Evolutionary conservation across 2,329 filamentous ascomycete species (phyloP).

Genomic region (Pseudogymnoascus sp.): DNA sequence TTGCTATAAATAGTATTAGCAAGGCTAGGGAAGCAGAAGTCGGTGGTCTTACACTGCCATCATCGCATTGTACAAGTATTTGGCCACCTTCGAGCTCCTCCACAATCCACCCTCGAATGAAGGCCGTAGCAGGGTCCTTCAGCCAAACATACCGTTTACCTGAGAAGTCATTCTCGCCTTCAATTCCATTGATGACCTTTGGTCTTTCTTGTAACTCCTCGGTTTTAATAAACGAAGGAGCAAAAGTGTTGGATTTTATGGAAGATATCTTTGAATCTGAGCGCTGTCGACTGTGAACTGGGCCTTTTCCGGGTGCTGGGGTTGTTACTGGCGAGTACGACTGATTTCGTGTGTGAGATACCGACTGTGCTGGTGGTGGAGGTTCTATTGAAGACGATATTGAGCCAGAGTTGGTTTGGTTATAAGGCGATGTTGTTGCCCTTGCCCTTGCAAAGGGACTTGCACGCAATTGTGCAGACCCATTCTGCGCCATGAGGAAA

Average conservation of each 20-base stretch:
- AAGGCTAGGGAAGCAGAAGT: neutral
- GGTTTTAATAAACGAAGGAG: conserved; percentile 88
- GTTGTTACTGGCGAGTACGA: conserved; percentile 50
- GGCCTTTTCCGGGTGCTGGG: conserved; percentile 29
- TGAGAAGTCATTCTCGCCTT: conserved; percentile 98
- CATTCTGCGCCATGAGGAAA: conserved; percentile 36
- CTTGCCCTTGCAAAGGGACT: conserved; percentile 69
- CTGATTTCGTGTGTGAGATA: conserved; percentile 58
- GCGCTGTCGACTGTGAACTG: conserved; percentile 30
- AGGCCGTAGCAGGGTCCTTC: conserved; percentile 76
- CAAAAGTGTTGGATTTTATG: conserved; percentile 72
- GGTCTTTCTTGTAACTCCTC: conserved; percentile 57
- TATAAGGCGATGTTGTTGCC: conserved; percentile 54
- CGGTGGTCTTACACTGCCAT: conserved; percentile 62
- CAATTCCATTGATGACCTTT: conserved; percentile 62
- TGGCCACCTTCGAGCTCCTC: conserved; percentile 64
- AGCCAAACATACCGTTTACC: conserved; percentile 98
- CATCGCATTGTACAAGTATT: conserved; percentile 84
- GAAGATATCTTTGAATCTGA: conserved; percentile 59
- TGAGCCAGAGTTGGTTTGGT: conserved; percentile 60
- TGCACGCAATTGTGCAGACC: conserved; percentile 60
- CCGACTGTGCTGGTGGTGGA: conserved; percentile 24
- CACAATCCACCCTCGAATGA: conserved; percentile 86
- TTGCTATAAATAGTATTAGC: conserved; percentile 48
- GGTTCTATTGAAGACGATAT: conserved; percentile 41